A percentile compares a stretch with the other conserved stretches of the same genome.
Evolutionary conservation across 2,329 filamentous ascomycete species (phyloP).

Genomic region (Dactylonectria macrodidyma): DNA sequence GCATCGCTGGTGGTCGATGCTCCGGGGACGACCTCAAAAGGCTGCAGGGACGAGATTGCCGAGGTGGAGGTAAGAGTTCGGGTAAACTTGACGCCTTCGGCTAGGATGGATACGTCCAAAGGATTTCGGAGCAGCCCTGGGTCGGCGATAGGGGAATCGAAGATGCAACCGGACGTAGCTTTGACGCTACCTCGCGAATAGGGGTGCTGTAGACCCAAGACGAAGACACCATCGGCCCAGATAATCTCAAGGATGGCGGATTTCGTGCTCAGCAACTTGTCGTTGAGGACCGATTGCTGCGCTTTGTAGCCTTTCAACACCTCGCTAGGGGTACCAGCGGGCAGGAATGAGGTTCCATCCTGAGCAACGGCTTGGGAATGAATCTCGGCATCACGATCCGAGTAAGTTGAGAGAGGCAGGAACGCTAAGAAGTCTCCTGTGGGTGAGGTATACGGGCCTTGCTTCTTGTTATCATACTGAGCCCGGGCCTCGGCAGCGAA

Average conservation of each 20-base stretch:
- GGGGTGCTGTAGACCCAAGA: slow-evolving; percentile 40
- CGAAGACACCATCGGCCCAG: slow-evolving; percentile 35
- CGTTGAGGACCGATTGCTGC: slow-evolving; percentile 37
- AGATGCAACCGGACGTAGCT: slow-evolving; percentile 33
- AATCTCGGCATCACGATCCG: slow-evolving; percentile 22
- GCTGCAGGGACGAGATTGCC: slow-evolving; percentile 22
- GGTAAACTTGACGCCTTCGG: slow-evolving; percentile 34
- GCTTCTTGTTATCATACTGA: slow-evolving; percentile 29
- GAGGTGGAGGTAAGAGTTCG: slow-evolving; percentile 25
- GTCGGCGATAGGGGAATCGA: slow-evolving; percentile 36
- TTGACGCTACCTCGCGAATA: slow-evolving; percentile 43
- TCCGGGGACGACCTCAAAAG: slow-evolving; percentile 34
- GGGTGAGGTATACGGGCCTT: slow-evolving; percentile 33
- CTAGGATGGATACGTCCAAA: slow-evolving; percentile 28
- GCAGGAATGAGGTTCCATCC: slow-evolving; percentile 30
- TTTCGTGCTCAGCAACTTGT: slow-evolving; percentile 20
- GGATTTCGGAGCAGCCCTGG: slow-evolving; percentile 39
- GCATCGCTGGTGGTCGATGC: slow-evolving; percentile 29
- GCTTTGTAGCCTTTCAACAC: slow-evolving; percentile 36
- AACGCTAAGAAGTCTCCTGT: slow-evolving; percentile 37
- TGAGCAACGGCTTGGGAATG: slow-evolving; percentile 25
- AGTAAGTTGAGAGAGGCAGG: slow-evolving; percentile 34
- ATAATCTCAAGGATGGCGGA: slow-evolving; percentile 39
- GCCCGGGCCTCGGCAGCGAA: slow-evolving; percentile 34
- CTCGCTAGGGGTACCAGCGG: slow-evolving; percentile 23